Conservation (phyloP, 1,139 yeast species). For the Yarrowia galli region DNA sequence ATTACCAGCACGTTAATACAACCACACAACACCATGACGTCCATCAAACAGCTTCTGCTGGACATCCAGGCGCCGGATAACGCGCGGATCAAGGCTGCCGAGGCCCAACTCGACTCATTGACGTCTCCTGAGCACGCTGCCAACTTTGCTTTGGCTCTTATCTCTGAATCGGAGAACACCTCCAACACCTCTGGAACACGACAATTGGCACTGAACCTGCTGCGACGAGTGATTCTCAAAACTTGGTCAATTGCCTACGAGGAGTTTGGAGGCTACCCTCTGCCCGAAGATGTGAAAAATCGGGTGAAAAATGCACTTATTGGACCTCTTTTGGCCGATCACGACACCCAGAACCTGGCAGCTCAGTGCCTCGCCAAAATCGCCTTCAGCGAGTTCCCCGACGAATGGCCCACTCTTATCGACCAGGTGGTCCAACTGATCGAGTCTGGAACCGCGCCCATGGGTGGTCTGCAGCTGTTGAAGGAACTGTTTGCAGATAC, state of each 20-base stretch:
- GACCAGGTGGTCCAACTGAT: conserved; percentile 56
- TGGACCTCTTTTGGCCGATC: conserved; percentile 54
- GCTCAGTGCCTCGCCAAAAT: conserved; percentile 83
- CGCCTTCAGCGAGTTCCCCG: conserved; percentile 91
- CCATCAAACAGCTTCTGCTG: conserved; percentile 22
- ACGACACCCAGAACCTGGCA: conserved; percentile 72
- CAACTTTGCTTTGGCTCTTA: conserved; percentile 16
- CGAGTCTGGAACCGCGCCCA: conserved; percentile 50
- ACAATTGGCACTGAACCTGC: conserved; percentile 73
- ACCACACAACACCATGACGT: not conserved
- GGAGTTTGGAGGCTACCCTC: conserved; percentile 73
- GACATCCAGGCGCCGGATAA: conserved; percentile 36
- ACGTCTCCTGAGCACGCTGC: conserved; percentile 14
- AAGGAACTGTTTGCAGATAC: conserved; percentile 86
- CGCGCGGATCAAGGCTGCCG: conserved; percentile 35
- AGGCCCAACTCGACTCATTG: conserved; percentile 30
- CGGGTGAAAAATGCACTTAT: conserved; percentile 60
- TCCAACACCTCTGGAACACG: conserved; percentile 24
- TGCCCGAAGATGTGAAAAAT: conserved; percentile 61
- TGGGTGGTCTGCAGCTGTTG: conserved; percentile 75
- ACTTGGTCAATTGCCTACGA: conserved; percentile 89
- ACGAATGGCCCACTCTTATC: conserved; percentile 88
- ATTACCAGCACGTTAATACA: no score
- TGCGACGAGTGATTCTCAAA: conserved; percentile 72
- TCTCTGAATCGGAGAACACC: conserved; percentile 8